Percentiles rank a stretch among this genome's conserved stretches.
Conservation (phyloP, 169 alveolate genomes). For the Perkinsus olseni region DNA sequence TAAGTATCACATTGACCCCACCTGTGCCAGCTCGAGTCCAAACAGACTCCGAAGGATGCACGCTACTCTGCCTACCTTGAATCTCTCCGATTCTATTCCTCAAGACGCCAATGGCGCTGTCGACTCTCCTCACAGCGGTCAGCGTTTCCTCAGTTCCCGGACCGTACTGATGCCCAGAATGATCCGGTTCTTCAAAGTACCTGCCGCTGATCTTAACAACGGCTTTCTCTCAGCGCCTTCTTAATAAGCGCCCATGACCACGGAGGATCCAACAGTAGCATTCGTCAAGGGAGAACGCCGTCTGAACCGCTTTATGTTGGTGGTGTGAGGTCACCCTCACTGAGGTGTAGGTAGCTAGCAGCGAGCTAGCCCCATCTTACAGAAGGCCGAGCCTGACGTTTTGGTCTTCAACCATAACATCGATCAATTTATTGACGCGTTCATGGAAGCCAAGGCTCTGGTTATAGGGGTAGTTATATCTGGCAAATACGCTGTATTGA, state of each 20-base stretch:
- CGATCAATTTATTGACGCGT: background rate
- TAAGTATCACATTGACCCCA: background rate
- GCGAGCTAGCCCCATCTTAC: background rate
- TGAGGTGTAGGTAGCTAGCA: background rate
- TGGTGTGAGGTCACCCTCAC: background rate
- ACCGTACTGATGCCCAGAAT: background rate
- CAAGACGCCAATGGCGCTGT: background rate
- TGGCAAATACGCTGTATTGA: background rate
- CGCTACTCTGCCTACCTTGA: background rate
- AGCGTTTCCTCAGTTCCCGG: background rate
- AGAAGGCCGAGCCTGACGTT: background rate
- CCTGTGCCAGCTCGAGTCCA: background rate
- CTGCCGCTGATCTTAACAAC: background rate
- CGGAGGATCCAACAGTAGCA: background rate
- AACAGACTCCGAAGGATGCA: background rate
- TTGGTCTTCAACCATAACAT: background rate
- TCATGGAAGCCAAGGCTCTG: background rate
- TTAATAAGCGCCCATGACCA: background rate
- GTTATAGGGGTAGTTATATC: background rate
- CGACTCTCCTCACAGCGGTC: background rate
- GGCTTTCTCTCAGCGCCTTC: background rate
- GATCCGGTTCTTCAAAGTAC: background rate
- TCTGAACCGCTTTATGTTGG: too few relatives aligned
- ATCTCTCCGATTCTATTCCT: background rate
- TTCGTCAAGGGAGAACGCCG: background rate